A percentile compares a stretch with the other conserved stretches of the same genome.
Evolutionary conservation across 768 basidiomycete species (phyloP).

Genomic region (Gymnopilus junonius): DNA sequence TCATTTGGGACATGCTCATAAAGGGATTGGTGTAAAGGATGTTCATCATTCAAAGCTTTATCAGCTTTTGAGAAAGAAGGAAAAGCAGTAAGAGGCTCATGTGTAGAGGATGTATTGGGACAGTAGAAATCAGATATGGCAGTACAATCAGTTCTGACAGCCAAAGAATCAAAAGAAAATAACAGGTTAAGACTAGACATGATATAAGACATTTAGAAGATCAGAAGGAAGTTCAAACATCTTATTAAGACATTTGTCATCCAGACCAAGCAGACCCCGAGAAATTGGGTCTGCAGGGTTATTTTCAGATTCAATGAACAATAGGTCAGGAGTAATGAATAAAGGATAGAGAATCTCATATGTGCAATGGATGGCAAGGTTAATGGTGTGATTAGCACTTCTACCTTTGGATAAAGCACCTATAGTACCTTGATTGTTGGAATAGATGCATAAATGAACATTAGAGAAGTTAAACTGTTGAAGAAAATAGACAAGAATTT

Average conservation of each 20-base stretch:
- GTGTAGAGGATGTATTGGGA: too few species aligned
- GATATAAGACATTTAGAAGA: not conserved
- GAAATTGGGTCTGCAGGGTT: conserved; percentile 36
- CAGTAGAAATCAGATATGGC: too few species aligned
- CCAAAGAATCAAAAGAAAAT: conserved; percentile 4
- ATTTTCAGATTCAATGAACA: conserved; percentile 27
- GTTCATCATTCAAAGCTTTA: too few species aligned
- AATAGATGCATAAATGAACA: conserved; percentile 27
- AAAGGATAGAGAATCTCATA: conserved; percentile 13
- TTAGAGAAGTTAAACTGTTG: conserved; percentile 9
- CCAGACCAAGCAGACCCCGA: conserved; percentile 13
- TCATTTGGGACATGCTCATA: not conserved
- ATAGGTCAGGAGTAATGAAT: conserved; percentile 23
- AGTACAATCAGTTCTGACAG: too few species aligned
- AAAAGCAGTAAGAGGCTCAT: too few species aligned
- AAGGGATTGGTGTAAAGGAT: not conserved
- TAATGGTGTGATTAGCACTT: conserved; percentile 31
- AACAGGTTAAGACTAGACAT: conserved; percentile 3
- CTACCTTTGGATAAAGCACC: conserved; percentile 35
- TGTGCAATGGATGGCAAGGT: conserved; percentile 29
- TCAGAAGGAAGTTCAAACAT: conserved; percentile 19
- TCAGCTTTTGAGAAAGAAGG: too few species aligned
- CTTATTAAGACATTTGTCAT: not conserved
- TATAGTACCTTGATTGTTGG: conserved; percentile 42
- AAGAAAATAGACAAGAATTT: conserved; percentile 23